phyloP scores from a whole-genome alignment of 1,139 yeast genomes.

The Candida sp. region DNA sequence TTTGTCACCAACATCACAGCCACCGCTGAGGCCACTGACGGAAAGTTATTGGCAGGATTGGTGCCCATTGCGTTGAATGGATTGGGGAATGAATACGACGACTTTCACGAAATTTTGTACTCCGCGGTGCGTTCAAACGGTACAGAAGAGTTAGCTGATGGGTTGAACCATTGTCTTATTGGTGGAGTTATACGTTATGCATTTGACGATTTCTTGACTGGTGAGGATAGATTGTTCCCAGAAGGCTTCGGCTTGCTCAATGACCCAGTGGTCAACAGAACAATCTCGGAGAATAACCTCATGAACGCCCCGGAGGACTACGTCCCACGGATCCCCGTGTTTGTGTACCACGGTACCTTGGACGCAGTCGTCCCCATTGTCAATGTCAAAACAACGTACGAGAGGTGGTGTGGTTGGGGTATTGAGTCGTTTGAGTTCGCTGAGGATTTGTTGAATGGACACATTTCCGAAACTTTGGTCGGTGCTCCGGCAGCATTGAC shows the following conservation, averaged over 20 bases:
- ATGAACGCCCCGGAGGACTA: constrained; percentile 17
- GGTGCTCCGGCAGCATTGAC: constrained; percentile 36
- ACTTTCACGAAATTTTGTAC: not conserved
- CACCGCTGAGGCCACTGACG: not conserved
- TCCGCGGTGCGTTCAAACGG: not conserved
- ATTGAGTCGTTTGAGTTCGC: constrained; percentile 32
- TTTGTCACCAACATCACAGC: not conserved
- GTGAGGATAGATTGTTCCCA: constrained; percentile 18
- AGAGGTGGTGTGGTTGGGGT: constrained; percentile 36
- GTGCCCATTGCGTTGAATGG: not conserved
- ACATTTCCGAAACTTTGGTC: constrained; percentile 24
- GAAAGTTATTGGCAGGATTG: not conserved
- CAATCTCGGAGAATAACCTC: constrained; percentile 25
- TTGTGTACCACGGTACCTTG: constrained; percentile 33
- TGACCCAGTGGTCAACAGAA: constrained; percentile 16
- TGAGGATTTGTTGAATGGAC: constrained; percentile 29
- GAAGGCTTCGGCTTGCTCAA: constrained; percentile 20
- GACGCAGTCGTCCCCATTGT: constrained; percentile 33
- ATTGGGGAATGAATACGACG: not conserved
- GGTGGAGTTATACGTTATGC: not conserved
- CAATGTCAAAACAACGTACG: constrained; percentile 27
- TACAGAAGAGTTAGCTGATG: not conserved
- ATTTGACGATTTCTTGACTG: constrained; percentile 16
- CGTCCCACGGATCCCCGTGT: constrained; percentile 35
- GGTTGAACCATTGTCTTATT: not conserved